Evolutionary conservation across 2,329 filamentous ascomycete genomes (phyloP).

Genomic region (Alternaria panax): DNA sequence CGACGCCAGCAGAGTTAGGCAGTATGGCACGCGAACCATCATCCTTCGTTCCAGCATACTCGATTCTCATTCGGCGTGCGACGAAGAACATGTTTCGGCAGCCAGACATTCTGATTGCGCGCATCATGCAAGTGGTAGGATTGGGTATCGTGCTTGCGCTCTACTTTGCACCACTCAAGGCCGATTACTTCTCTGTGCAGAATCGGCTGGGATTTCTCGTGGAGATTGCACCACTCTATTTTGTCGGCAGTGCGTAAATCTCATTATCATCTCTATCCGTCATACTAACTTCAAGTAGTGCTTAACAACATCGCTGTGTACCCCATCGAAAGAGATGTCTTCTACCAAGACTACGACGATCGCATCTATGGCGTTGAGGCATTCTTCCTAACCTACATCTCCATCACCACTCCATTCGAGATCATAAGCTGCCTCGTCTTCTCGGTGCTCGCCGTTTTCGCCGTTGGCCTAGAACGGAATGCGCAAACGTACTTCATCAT

Average conservation of each 20-base stretch:
- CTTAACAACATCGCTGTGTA: slow-evolving; percentile 80
- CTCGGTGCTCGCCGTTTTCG: slow-evolving; percentile 68
- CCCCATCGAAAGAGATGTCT: slow-evolving; percentile 75
- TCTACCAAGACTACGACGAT: slow-evolving; percentile 79
- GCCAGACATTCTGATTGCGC: slow-evolving; percentile 45
- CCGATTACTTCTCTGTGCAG: slow-evolving; percentile 74
- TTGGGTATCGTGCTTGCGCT: slow-evolving; percentile 47
- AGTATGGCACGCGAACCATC: slow-evolving; percentile 70
- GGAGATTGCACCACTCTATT: slow-evolving; percentile 74
- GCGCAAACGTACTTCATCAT: slow-evolving; percentile 71
- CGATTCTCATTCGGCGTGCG: slow-evolving; percentile 71
- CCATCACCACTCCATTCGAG: slow-evolving; percentile 76
- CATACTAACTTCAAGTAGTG: slow-evolving; percentile 53
- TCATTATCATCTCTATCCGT: not conserved
- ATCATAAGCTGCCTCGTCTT: slow-evolving; percentile 71
- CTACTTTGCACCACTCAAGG: slow-evolving; percentile 73
- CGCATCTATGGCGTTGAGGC: slow-evolving; percentile 74
- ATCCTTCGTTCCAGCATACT: slow-evolving; percentile 68
- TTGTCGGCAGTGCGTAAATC: slow-evolving; percentile 64
- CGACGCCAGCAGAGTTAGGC: slow-evolving; percentile 75
- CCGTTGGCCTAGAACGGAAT: slow-evolving; percentile 69
- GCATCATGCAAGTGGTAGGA: slow-evolving; percentile 51
- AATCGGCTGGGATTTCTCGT: slow-evolving; percentile 77
- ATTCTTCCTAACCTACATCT: slow-evolving; percentile 74
- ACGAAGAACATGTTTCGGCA: slow-evolving; percentile 65